Evolutionary conservation across 2,329 filamentous ascomycete species (phyloP), one percentile per base, ranked within the genome.

Genomic region (Aspergillus phoenicis): DNA sequence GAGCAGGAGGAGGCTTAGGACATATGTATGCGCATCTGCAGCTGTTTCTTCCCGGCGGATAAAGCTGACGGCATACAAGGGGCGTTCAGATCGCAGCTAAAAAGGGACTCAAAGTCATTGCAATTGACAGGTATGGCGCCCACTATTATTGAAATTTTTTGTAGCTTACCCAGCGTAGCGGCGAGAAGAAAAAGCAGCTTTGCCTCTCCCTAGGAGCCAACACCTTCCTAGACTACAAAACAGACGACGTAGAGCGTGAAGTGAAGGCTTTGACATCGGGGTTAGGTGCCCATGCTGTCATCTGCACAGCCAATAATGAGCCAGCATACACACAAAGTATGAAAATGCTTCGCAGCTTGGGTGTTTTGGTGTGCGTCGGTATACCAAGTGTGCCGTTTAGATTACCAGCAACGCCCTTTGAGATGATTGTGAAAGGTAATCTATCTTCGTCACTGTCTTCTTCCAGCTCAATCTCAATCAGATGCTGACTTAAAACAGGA

Each of bases 361-460:
- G 80, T 0, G 80, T 81, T 0, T 72, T 82, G 38, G 80, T 82
- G 1, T 82, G 80, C 36, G 79, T 82, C 4, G 80, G 80, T 1
- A 73, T 82, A 39, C 80, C 80, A 8, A 79, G 75, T 51, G 68
- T 72, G 4, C 74, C 73, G 3, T 81, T 79, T 62, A 74, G 75
- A 64, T 71, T 82, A 17, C 80, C 80, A 5, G 79, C 80, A 62
- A 77, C 76, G 5, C 80, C 80, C 0, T 77, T 82, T 24, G 77
- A 80, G 30, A 81, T 82, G 75, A 78, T 80, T 39, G 78, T 81
- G 26, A 77, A 76, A 65, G 79, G 78, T 76, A 61, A 53, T 66
- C 8, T 8, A 33, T 11, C 5, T 11, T 30, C 15, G 6, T 39
- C 7, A 8, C 15, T 26, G 7, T 20, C 15, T 15, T 33, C 11